These are phyloP conservation scores for Oleoguttula mirabilis DNA, from an alignment of 495 filamentous ascomycete genomes.

Conservation along the genomic window DNA sequence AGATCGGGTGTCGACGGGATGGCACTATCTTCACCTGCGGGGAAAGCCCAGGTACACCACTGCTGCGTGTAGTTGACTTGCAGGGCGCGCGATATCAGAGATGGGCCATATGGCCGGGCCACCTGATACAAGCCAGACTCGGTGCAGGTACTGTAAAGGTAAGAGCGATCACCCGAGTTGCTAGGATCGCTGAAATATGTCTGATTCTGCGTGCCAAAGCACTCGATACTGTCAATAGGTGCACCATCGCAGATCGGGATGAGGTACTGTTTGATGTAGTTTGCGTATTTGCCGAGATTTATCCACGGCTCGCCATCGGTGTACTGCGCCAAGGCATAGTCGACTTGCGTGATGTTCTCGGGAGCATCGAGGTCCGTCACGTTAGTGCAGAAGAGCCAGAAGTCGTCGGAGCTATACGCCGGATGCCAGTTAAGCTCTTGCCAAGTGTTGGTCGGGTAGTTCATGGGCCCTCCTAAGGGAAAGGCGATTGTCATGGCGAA, in stretches of 20 bases:
- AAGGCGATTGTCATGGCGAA: slow-evolving; percentile 45
- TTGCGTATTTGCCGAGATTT: slow-evolving; percentile 39
- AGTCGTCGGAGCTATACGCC: slow-evolving; percentile 37
- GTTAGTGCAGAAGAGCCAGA: slow-evolving; percentile 49
- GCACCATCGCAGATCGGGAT: slow-evolving; percentile 33
- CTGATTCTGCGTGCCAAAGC: slow-evolving; percentile 38
- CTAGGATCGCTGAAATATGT: slow-evolving; percentile 33
- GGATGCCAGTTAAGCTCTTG: slow-evolving; percentile 64
- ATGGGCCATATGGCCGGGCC: slow-evolving; percentile 34
- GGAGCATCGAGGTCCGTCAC: slow-evolving; percentile 38
- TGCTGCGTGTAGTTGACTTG: slow-evolving; percentile 39
- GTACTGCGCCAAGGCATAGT: slow-evolving; percentile 37
- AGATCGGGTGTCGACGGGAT: slow-evolving; percentile 50
- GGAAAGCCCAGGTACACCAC: slow-evolving; percentile 46
- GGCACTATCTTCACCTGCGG: slow-evolving; percentile 43
- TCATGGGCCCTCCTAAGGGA: not conserved
- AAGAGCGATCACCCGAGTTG: slow-evolving; percentile 25
- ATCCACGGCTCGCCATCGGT: slow-evolving; percentile 37
- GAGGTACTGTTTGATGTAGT: slow-evolving; percentile 35
- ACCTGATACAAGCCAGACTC: slow-evolving; percentile 62
- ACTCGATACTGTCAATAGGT: slow-evolving; percentile 31
- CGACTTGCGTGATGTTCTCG: slow-evolving; percentile 30
- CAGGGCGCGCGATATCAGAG: slow-evolving; percentile 33
- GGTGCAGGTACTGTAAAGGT: slow-evolving; percentile 41
- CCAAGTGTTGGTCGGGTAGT: slow-evolving; percentile 39